Base-by-base conservation (phyloP, 345 rosid genomes). In the Pugionium dolabratum region DNA sequence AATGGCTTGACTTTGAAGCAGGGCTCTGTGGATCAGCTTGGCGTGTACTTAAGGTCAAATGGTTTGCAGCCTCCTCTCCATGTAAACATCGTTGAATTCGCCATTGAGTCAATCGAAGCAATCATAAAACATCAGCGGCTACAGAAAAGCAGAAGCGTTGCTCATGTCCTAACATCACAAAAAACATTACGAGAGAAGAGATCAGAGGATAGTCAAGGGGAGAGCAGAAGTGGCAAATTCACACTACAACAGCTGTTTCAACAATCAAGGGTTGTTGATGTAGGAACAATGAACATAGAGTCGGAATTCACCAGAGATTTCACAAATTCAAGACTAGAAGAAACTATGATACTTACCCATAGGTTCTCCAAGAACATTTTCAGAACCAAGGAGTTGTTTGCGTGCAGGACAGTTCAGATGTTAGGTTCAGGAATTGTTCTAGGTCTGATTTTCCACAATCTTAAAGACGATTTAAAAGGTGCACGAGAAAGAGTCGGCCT, bases 351-450 rank as follows among this genome's bases (percentile, higher is more conserved):
- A 46, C 96, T 90, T 59, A 81, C 88, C 2, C 91, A 86, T 53
- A 80, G 97, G 62, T 94, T 94, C 87, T 90, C 96, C 37, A 93
- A 88, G 76, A 93, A 86, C 82, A 90, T 90, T 9, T 85, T 79
- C 71, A 69, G 96, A 65, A 93, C 96, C 57, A 93, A 82, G 73
- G 96, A 90, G 82, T 78, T 93, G 2, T 93, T 94, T 57, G 89
- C 84, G 0, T 86, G 88, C 76, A 77, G 96, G 49, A 83, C 95
- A 4, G 74, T 94, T 67, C 99, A 94, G 45, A 88, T 90, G 90
- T 70, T 94, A 80, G 47, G 83, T 47, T 85, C 95, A 5, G 96
- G 97, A 42, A 68, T 94, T 4, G 92, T 94, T 62, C 75, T 94
- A 9, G 99, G 99, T n/a, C 85, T 92, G 25, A 86, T 94, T 57